Conservation (phyloP, 345 rosid species). For the Acer saccharum region DNA sequence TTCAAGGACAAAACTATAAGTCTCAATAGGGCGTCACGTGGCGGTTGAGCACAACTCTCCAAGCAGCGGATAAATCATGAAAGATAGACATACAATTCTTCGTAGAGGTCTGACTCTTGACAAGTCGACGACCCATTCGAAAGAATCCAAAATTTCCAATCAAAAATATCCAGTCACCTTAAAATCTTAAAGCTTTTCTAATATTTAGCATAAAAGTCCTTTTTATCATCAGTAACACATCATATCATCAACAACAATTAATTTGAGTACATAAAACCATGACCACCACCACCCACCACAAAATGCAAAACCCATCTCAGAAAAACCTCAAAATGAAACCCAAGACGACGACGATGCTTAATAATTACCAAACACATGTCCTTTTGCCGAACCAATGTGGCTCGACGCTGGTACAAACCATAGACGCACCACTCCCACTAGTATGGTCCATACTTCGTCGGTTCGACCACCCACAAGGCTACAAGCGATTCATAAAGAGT, state of each 20-base stretch:
- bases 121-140: no score
- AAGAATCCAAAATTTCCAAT: neutral
- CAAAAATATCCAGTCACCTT: neutral
- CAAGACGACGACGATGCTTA: slow-evolving; percentile 12
- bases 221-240: no score
- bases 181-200: no score
- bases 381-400: slow-evolving; percentile 47
- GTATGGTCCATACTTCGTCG: slow-evolving; percentile 76
- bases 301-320: neutral
- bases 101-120: no score
- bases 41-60: no score
- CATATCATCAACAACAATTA: no score
- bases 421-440: slow-evolving; percentile 56
- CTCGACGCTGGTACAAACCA: slow-evolving; percentile 45
- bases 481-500: slow-evolving; percentile 63
- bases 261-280: no score
- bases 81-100: no score
- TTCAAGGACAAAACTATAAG: no score
- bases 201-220: neutral
- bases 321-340: neutral
- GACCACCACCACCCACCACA: neutral
- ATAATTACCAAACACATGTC: slow-evolving; percentile 5
- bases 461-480: slow-evolving; percentile 62
- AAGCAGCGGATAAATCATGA: no score
- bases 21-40: no score